Percentiles rank a stretch among this genome's conserved stretches.
Conservation (phyloP, 2,329 filamentous ascomycete species). For the Elsinoe fawcettii region DNA sequence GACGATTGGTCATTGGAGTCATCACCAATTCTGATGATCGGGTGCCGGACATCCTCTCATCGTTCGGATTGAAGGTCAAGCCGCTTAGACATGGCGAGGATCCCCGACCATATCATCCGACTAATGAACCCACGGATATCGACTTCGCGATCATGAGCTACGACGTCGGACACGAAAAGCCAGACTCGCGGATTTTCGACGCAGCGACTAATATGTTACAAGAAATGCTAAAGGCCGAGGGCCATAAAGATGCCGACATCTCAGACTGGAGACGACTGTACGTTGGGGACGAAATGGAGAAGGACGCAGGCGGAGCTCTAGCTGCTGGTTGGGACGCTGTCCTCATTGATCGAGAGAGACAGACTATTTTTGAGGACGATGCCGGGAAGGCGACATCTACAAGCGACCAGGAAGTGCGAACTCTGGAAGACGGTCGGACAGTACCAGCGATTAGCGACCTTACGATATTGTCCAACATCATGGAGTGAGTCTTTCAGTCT, state of each 20-base stretch:
- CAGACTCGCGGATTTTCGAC: conserved; percentile 48
- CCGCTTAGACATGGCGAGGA: conserved; percentile 26
- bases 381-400: neutral
- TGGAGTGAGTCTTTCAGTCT: neutral
- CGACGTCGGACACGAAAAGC: conserved; percentile 55
- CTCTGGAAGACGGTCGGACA: neutral
- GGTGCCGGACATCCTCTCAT: conserved; percentile 47
- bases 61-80: conserved; percentile 45
- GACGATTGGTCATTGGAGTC: conserved; percentile 44
- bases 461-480: neutral
- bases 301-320: conserved; percentile 44
- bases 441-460: conserved; percentile 6
- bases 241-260: conserved; percentile 24
- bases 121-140: conserved; percentile 32
- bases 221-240: conserved; percentile 24
- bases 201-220: conserved; percentile 43
- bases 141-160: conserved; percentile 57
- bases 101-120: conserved; percentile 15
- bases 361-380: conserved; percentile 12
- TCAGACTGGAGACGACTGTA: conserved; percentile 38
- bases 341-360: conserved; percentile 33
- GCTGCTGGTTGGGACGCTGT: conserved; percentile 43
- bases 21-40: conserved; percentile 58
- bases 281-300: conserved; percentile 47
- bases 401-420: neutral